A percentile compares a stretch with the other conserved stretches of the same genome.
These are phyloP conservation scores for Candida taoyuanica DNA, from an alignment of 805 yeast species.

Conservation along the genomic window DNA sequence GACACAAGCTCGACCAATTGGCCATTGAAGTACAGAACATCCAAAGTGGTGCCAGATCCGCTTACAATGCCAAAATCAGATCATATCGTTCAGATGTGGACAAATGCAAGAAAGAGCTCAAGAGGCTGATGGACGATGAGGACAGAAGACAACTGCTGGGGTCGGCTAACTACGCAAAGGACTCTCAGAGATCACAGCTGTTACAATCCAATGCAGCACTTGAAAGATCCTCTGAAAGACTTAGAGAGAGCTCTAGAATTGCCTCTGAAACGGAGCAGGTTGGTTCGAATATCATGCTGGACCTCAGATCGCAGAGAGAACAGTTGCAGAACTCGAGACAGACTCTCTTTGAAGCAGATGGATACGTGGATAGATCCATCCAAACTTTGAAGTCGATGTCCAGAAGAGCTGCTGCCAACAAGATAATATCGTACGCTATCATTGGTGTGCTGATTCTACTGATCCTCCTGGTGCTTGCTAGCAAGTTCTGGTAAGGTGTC, in stretches of 20 bases:
- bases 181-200: slow-evolving; percentile 75
- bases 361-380: slow-evolving; percentile 84
- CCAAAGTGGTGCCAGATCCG: slow-evolving; percentile 67
- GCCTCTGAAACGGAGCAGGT: slow-evolving; percentile 90
- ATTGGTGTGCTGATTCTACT: slow-evolving; percentile 80
- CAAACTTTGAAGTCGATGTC: slow-evolving; percentile 89
- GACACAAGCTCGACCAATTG: slow-evolving; percentile 65
- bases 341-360: slow-evolving; percentile 84
- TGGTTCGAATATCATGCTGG: slow-evolving; percentile 86
- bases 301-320: slow-evolving; percentile 88
- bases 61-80: slow-evolving; percentile 71
- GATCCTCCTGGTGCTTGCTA: slow-evolving; percentile 76
- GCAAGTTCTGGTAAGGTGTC: slow-evolving; percentile 49
- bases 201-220: slow-evolving; percentile 73
- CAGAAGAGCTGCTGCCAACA: slow-evolving; percentile 86
- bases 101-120: slow-evolving; percentile 50
- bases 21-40: slow-evolving; percentile 78
- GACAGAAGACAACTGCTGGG: slow-evolving; percentile 77
- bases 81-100: slow-evolving; percentile 62
- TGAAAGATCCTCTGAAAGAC: slow-evolving; percentile 76
- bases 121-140: slow-evolving; percentile 57
- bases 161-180: slow-evolving; percentile 32
- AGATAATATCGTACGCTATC: slow-evolving; percentile 84
- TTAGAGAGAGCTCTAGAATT: slow-evolving; percentile 81
- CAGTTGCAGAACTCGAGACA: slow-evolving; percentile 83